phyloP scores from a whole-genome alignment of 2,329 filamentous ascomycete genomes.

The Microsporum audouinii region DNA sequence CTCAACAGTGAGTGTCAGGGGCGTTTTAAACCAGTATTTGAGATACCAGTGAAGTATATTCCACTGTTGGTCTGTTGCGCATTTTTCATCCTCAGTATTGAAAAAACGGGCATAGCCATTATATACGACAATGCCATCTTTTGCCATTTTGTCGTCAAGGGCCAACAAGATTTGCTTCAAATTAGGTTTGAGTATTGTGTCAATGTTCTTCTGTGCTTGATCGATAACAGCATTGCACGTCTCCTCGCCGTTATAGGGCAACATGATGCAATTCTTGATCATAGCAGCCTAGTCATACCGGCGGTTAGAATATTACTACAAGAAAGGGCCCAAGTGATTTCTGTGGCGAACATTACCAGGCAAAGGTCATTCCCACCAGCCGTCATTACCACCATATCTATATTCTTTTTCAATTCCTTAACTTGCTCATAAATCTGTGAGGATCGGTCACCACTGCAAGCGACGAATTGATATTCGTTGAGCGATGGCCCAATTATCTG shows the following conservation, averaged over 20 bases:
- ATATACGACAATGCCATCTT: conserved; percentile 22
- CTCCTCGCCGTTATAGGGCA: conserved; percentile 10
- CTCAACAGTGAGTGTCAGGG: conserved; percentile 15
- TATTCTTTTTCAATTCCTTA: conserved; percentile 16
- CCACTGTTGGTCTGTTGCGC: conserved; percentile 14
- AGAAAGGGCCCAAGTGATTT: not conserved
- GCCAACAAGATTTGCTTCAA: conserved; percentile 18
- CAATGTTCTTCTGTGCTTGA: conserved; percentile 21
- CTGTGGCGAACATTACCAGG: conserved; percentile 14
- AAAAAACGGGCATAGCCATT: conserved; percentile 27
- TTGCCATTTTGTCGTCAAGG: conserved; percentile 22
- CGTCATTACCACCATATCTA: conserved; percentile 29
- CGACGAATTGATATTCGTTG: conserved; percentile 22
- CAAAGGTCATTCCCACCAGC: conserved; percentile 33
- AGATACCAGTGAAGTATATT: not conserved
- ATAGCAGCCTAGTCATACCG: conserved; percentile 3
- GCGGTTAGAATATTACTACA: conserved; percentile 5
- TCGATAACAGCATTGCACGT: conserved; percentile 12
- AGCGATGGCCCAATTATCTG: conserved; percentile 14
- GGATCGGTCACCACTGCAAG: conserved; percentile 21
- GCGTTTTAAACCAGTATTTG: not conserved
- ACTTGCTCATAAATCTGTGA: conserved; percentile 22
- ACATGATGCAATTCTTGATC: conserved; percentile 18
- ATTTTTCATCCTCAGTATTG: conserved; percentile 21
- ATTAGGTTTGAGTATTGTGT: conserved; percentile 20